A percentile compares a stretch with the other conserved stretches of the same genome.
phyloP scores from a whole-genome alignment of 1,284 basidiomycete species.

The Golubevia pallescens region DNA sequence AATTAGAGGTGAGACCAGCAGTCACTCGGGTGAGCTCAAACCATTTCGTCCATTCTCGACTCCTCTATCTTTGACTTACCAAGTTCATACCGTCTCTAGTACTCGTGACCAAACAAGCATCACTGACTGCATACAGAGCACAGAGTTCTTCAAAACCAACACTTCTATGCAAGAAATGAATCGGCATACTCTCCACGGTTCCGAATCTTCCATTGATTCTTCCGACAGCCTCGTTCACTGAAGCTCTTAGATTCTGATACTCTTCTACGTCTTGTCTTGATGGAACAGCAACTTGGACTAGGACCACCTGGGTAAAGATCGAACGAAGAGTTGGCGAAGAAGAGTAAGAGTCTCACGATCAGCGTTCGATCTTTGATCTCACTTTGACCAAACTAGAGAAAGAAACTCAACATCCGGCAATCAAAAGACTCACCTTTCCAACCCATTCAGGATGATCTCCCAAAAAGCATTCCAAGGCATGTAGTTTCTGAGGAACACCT shows the following conservation, averaged over 20 bases:
- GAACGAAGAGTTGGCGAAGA: not conserved
- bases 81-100: slow-evolving; percentile 99
- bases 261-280: slow-evolving; percentile 96
- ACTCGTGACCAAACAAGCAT: slow-evolving; percentile 92
- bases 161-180: slow-evolving; percentile 89
- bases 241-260: slow-evolving; percentile 94
- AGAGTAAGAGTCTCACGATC: too few relatives aligned
- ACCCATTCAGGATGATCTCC: slow-evolving; percentile 63
- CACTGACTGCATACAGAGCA: slow-evolving; percentile 92
- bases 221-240: slow-evolving; percentile 96
- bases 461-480: slow-evolving; percentile 60
- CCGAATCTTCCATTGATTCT: slow-evolving; percentile 98
- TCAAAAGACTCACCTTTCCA: slow-evolving; percentile 28
- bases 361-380: too few relatives aligned
- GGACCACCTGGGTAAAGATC: slow-evolving; percentile 25
- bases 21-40: too few relatives aligned
- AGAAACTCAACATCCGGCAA: too few relatives aligned
- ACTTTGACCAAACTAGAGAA: too few relatives aligned
- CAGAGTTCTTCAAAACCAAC: slow-evolving; percentile 92
- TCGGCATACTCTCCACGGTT: slow-evolving; percentile 98
- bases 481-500: slow-evolving; percentile 62
- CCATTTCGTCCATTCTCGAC: too few relatives aligned
- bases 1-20: too few relatives aligned
- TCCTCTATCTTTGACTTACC: slow-evolving; percentile 68
- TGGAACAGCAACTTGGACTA: slow-evolving; percentile 63